Evolutionary conservation across 2,329 filamentous ascomycete genomes (phyloP).

Genomic region (Fusarium duplospermum): DNA sequence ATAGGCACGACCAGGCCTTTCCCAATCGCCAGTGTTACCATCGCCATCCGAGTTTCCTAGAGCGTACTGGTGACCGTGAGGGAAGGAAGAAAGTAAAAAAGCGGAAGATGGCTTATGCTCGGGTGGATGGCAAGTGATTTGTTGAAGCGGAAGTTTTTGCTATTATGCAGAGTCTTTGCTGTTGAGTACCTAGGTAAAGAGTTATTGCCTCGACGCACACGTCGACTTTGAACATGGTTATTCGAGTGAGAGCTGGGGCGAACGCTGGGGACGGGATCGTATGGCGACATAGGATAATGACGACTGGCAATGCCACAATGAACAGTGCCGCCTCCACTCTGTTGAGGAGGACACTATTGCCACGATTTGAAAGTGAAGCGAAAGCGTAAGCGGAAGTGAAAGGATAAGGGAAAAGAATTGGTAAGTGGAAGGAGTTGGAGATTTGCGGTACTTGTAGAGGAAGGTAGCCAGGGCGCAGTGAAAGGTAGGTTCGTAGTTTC

Average conservation of each 20-base stretch:
- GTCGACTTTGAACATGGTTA: neutral
- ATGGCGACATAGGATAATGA: neutral
- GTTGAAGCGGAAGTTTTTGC: too few relatives aligned
- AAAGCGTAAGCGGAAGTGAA: neutral
- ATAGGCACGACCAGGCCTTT: too few relatives aligned
- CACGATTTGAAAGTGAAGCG: conserved; percentile 1
- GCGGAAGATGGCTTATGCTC: too few relatives aligned
- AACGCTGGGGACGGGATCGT: too few relatives aligned
- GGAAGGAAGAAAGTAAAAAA: too few relatives aligned
- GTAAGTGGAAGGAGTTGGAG: neutral
- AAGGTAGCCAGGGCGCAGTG: neutral
- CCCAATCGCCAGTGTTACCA: too few relatives aligned
- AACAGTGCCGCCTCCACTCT: neutral
- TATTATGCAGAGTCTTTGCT: too few relatives aligned
- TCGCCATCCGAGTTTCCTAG: too few relatives aligned
- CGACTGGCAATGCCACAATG: neutral
- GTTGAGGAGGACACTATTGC: neutral
- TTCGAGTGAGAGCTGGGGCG: neutral
- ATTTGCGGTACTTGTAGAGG: conserved; percentile 1
- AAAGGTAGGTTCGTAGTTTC: neutral
- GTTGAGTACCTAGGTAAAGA: too few relatives aligned
- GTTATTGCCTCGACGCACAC: too few relatives aligned
- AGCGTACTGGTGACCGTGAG: too few relatives aligned
- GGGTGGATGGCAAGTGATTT: too few relatives aligned
- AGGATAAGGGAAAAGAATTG: neutral